phyloP scores from a whole-genome alignment of 2,329 filamentous ascomycete species.

The Emergomyces orientalis region DNA sequence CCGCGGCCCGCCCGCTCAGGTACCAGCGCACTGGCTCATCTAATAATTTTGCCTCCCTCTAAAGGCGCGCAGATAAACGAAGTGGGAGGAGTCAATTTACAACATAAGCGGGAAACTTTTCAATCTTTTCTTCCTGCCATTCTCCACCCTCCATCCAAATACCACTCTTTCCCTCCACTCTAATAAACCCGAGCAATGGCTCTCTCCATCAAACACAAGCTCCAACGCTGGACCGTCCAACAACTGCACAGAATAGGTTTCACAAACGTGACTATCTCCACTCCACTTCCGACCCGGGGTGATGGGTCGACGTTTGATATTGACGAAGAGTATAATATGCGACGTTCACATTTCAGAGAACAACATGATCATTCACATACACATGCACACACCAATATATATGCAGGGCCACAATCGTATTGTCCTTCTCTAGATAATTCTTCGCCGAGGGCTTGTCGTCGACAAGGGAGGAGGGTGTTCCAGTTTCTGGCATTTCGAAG shows the following conservation, averaged over 20 bases:
- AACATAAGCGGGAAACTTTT: not conserved
- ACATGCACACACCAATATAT: not conserved
- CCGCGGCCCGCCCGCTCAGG: not conserved
- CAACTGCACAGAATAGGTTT: slow-evolving; percentile 1
- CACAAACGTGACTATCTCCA: slow-evolving; percentile 3
- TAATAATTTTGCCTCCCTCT: not conserved
- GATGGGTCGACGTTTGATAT: slow-evolving; percentile 6
- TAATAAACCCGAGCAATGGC: not conserved
- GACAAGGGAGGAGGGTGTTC: not conserved
- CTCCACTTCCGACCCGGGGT: not conserved
- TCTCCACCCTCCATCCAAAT: not conserved
- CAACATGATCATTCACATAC: not conserved
- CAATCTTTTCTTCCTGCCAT: not conserved
- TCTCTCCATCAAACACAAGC: slow-evolving; percentile 6
- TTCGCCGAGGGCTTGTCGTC: not conserved
- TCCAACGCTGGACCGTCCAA: slow-evolving; percentile 6
- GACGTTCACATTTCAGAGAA: not conserved
- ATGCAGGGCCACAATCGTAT: not conserved
- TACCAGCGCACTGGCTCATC: not conserved
- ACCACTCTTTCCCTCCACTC: not conserved
- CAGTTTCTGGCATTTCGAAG: not conserved
- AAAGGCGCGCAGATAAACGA: not conserved
- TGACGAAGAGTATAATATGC: not conserved
- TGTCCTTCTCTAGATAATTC: not conserved
- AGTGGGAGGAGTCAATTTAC: not conserved